phyloP scores from a whole-genome alignment of 176 grass and related monocot genomes.

The Avena eriantha region DNA sequence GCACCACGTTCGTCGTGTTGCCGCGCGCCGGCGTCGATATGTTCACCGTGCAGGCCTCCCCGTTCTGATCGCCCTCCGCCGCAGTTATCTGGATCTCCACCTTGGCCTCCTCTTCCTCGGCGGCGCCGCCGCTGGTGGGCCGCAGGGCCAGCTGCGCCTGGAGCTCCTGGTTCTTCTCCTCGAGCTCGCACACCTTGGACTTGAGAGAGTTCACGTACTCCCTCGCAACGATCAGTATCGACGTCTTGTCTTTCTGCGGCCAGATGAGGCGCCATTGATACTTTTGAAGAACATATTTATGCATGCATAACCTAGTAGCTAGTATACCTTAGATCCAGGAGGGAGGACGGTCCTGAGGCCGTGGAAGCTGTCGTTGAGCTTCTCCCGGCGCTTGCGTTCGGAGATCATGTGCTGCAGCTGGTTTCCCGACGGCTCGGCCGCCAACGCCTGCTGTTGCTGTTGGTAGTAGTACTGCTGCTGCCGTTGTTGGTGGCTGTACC shows the following conservation, averaged over 20 bases:
- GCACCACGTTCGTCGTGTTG: constrained; percentile 53
- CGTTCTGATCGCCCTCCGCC: not conserved
- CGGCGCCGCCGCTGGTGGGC: not conserved
- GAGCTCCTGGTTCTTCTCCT: constrained; percentile 72
- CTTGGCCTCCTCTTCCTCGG: not conserved
- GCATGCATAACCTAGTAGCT: not conserved
- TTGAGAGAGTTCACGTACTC: constrained; percentile 68
- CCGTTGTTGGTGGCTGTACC: not conserved
- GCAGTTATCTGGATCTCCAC: constrained; percentile 54
- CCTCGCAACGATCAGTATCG: constrained; percentile 67
- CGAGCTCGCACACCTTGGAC: constrained; percentile 59
- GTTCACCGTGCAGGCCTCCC: constrained; percentile 46
- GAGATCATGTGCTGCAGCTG: constrained; percentile 74
- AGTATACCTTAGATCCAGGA: constrained; percentile 67
- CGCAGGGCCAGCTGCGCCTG: constrained; percentile 36
- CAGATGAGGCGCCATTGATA: not conserved
- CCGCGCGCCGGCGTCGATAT: constrained; percentile 38
- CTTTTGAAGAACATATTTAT: not conserved
- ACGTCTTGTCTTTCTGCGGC: constrained; percentile 74
- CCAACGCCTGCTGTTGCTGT: constrained; percentile 30
- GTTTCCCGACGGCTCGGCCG: constrained; percentile 48
- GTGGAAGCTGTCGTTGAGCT: constrained; percentile 78
- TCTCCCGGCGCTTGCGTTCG: constrained; percentile 78
- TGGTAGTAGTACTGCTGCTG: constrained; percentile 2
- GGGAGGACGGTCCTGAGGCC: constrained; percentile 69